These are phyloP conservation scores for Xylaria castorea DNA, from an alignment of 495 filamentous ascomycete genomes.

Conservation along the genomic window DNA sequence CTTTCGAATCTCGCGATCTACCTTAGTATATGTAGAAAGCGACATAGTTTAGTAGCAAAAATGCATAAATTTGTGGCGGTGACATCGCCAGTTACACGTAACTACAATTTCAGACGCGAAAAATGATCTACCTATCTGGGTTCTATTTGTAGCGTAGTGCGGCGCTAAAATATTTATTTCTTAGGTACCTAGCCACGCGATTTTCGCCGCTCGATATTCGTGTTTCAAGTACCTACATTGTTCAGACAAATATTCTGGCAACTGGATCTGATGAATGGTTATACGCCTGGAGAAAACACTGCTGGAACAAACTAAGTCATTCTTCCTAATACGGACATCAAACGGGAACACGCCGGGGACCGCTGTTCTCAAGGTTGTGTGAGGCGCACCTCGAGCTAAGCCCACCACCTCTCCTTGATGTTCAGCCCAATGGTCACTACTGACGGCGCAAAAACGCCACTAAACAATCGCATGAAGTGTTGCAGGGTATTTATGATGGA, in stretches of 20 bases:
- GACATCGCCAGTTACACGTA: too few relatives aligned
- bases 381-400: neutral
- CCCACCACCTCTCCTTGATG: neutral
- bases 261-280: too few relatives aligned
- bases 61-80: too few relatives aligned
- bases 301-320: neutral
- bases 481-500: neutral
- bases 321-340: neutral
- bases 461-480: neutral
- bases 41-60: too few relatives aligned
- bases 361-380: neutral
- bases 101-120: too few relatives aligned
- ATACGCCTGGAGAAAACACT: too few relatives aligned
- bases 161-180: neutral
- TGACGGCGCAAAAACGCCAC: neutral
- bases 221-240: neutral
- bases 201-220: neutral
- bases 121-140: neutral
- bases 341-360: neutral
- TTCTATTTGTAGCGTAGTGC: neutral
- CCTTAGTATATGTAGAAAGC: too few relatives aligned
- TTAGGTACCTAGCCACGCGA: neutral
- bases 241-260: too few relatives aligned
- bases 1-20: too few relatives aligned
- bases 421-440: neutral